A percentile compares a stretch with the other conserved stretches of the same genome.
phyloP scores from a whole-genome alignment of 192 early-diverging fungal genomes.

The Podila horticola region DNA sequence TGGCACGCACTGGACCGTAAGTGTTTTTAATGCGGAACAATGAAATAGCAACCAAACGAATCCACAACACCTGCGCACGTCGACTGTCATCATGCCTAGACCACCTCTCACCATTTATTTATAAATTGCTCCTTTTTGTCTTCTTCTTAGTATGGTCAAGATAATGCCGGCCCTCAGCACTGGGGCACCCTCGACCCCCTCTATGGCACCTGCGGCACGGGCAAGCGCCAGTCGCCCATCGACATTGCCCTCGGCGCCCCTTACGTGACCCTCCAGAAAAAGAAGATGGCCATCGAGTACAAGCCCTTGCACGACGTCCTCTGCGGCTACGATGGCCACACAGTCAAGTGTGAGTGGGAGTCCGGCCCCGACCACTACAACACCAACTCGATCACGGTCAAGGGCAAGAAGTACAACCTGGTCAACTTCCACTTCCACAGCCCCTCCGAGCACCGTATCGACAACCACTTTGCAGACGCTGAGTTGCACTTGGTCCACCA shows the following conservation, averaged over 20 bases:
- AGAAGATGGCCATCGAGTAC: conserved; percentile 2
- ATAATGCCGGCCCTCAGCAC: conserved; percentile 17
- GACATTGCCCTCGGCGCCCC: conserved; percentile 36
- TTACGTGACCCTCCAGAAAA: not conserved
- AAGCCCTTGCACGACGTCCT: conserved; percentile 1
- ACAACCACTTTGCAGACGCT: conserved; percentile 27
- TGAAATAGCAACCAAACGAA: too few species aligned
- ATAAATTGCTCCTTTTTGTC: not conserved
- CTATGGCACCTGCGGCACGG: conserved; percentile 27
- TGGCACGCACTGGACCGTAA: not conserved
- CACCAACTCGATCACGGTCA: conserved; percentile 4
- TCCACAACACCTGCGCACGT: too few species aligned
- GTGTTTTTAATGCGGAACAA: not conserved
- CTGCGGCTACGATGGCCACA: conserved; percentile 51
- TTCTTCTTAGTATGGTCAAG: not conserved
- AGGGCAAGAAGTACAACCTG: conserved; percentile 47
- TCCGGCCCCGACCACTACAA: not conserved
- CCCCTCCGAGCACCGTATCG: conserved; percentile 63
- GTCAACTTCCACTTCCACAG: conserved; percentile 70
- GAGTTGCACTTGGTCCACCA: conserved; percentile 64
- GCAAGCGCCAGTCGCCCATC: conserved; percentile 60
- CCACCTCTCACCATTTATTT: too few species aligned
- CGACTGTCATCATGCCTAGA: too few species aligned
- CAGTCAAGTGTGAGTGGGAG: conserved; percentile 35
- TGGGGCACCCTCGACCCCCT: conserved; percentile 37